Evolutionary conservation across 75 land plant genomes (phyloP), one percentile per base, ranked within the genome.

Genomic region (Selaginella tamariscina): DNA sequence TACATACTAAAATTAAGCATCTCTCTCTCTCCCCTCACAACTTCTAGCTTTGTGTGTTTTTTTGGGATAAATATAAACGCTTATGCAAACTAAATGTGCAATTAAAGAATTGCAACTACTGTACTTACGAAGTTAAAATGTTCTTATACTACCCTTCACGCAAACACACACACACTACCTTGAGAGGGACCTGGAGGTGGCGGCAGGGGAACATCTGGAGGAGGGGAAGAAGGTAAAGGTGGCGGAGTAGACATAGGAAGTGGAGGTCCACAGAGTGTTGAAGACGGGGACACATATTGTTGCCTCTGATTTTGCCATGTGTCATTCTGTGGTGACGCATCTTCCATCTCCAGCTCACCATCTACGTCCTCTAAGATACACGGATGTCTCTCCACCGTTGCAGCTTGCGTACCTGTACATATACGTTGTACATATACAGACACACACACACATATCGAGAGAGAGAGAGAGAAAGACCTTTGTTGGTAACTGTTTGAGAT

Each of bases 311-410:
- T 39, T 39, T 39, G 49, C 49, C 49, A 39, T 5, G 49, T 39
- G 15, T 84, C 85, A 5, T 62, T 68, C 30, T 77, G 73, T 29
- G 82, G 85, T 54, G 87, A 92, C 22, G 82, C 90, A 82, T 93
- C 98, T 76, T 93, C 98, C 98, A 93, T 89, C 74, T 93, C 98
- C 56, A 93, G 84, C 74, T 93, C 98, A 24, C 89, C 94, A 71
- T 89, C 95, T 2, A 93, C 90, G 63, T 88, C 89, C 72, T 93
- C 88, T 24, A 89, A 74, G 20, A 89, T 78, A 65, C 79, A 77
- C 32, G 83, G 82, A 28, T 78, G 91, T 72, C 71, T 82, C 24
- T 87, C 98, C 55, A 65, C 72, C 13, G 80, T 76, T 69, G 79
- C 75, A 33, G 54, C 66, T 5, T 5, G 49, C 15, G 49, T 39